A percentile compares a stretch with the other conserved stretches of the same genome.
phyloP scores from a whole-genome alignment of 2,329 filamentous ascomycete species.

The Pleurostoma richardsiae region DNA sequence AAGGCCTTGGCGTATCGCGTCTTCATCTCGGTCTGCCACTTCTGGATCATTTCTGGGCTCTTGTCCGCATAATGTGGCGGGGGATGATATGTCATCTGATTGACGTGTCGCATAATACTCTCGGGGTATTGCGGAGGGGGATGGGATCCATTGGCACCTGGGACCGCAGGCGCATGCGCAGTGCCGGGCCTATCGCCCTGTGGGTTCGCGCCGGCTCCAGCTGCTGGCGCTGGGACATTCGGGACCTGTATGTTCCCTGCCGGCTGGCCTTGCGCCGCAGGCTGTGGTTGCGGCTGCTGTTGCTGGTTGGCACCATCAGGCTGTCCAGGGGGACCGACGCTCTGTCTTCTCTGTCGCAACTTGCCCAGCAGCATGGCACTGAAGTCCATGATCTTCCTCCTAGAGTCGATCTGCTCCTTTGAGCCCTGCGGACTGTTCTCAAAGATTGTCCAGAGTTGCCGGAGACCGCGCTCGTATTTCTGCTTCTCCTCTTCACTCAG shows the following conservation, averaged over 20 bases:
- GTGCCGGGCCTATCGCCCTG: conserved; percentile 7
- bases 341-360: conserved; percentile 30
- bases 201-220: conserved; percentile 1
- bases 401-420: conserved; percentile 42
- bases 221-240: conserved; percentile 3
- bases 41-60: conserved; percentile 33
- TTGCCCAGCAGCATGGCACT: conserved; percentile 51
- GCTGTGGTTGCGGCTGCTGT: conserved; percentile 26
- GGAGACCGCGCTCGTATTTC: conserved; percentile 55
- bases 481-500: conserved; percentile 49
- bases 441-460: conserved; percentile 47
- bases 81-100: conserved; percentile 39
- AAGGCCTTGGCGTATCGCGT: conserved; percentile 42
- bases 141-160: conserved; percentile 2
- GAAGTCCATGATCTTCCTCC: conserved; percentile 56
- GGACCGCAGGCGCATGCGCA: conserved; percentile 4
- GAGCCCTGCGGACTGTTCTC: conserved; percentile 42
- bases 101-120: conserved; percentile 40
- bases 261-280: conserved; percentile 15
- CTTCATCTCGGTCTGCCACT: conserved; percentile 44
- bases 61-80: conserved; percentile 37
- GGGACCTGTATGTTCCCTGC: conserved; percentile 7
- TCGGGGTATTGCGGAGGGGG: conserved; percentile 19
- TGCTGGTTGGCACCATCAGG: conserved; percentile 19
- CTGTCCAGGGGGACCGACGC: not conserved